These are phyloP conservation scores for Echinosophora koreensis DNA, from an alignment of 306 rosid genomes.

Conservation along the genomic window DNA sequence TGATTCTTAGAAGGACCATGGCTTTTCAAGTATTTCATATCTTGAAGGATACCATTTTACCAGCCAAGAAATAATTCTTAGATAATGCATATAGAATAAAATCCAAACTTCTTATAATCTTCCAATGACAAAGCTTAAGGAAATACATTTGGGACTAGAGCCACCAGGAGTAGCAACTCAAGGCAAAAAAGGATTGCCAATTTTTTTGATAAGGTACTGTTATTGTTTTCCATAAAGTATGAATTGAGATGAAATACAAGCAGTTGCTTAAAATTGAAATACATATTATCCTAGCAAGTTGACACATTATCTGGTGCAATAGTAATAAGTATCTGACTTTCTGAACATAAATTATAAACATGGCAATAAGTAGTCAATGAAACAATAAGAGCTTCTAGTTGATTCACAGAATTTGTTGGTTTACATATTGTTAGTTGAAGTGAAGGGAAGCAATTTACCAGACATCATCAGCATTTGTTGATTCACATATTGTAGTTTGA, in stretches of 20 bases:
- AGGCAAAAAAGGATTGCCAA: conserved; percentile 3
- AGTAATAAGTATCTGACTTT: conserved; percentile 18
- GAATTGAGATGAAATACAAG: background rate
- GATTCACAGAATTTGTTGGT: conserved; percentile 37
- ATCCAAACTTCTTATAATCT: conserved; percentile 37
- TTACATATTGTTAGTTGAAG: conserved; percentile 48
- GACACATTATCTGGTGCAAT: conserved; percentile 26
- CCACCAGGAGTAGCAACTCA: background rate
- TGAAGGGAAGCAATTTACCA: conserved; percentile 57
- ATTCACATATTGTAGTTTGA: conserved; percentile 57
- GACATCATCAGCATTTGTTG: conserved; percentile 54
- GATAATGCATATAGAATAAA: conserved; percentile 35
- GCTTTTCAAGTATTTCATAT: conserved; percentile 7
- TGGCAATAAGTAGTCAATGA: conserved; percentile 21
- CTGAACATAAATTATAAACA: conserved; percentile 18
- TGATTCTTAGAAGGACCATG: conserved; percentile 9
- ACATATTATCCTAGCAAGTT: conserved; percentile 23
- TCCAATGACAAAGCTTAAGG: background rate
- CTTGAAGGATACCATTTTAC: conserved; percentile 26
- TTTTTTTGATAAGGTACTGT: background rate
- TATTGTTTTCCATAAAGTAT: background rate
- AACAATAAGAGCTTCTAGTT: background rate
- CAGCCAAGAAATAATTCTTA: conserved; percentile 30
- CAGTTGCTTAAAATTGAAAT: conserved; percentile 6
- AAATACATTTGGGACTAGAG: background rate